Evolutionary conservation across 495 filamentous ascomycete species (phyloP).

Genomic region (Trichoderma erinaceum): DNA sequence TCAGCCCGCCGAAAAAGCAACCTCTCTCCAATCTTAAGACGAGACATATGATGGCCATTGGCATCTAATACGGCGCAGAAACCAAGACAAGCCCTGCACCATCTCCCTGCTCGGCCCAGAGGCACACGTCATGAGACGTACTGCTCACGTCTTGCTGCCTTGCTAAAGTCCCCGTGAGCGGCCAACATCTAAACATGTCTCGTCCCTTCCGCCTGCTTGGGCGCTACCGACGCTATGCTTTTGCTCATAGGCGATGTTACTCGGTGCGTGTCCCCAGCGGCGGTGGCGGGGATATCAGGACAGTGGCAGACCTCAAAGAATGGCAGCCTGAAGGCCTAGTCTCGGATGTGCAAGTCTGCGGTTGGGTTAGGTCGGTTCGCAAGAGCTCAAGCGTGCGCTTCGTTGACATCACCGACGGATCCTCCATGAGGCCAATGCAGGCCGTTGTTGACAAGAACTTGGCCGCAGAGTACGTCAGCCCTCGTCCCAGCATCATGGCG

Average conservation of each 20-base stretch:
- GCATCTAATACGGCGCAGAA: background rate
- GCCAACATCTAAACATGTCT: background rate
- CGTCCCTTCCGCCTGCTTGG: background rate
- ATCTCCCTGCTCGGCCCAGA: background rate
- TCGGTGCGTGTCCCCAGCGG: slow-evolving; percentile 19
- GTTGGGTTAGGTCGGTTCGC: slow-evolving; percentile 77
- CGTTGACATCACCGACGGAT: slow-evolving; percentile 82
- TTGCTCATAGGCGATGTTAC: background rate
- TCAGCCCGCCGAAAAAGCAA: slow-evolving; percentile 1
- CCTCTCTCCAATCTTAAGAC: background rate
- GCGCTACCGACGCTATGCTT: background rate
- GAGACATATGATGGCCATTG: background rate
- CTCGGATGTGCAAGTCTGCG: slow-evolving; percentile 51
- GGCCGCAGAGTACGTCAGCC: slow-evolving; percentile 63
- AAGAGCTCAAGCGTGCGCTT: slow-evolving; percentile 81
- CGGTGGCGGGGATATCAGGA: slow-evolving; percentile 23
- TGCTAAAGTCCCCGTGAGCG: background rate
- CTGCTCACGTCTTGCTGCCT: slow-evolving; percentile 3
- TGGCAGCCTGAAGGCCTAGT: background rate
- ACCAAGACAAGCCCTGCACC: background rate
- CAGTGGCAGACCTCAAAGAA: slow-evolving; percentile 13
- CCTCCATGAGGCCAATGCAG: slow-evolving; percentile 71
- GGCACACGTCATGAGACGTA: slow-evolving; percentile 7
- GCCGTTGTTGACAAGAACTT: slow-evolving; percentile 70
- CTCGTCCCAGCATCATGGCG: slow-evolving; percentile 12